A percentile compares a stretch with the other conserved stretches of the same genome.
Conservation (phyloP, 495 filamentous ascomycete genomes). For the Bacidia rubella region DNA sequence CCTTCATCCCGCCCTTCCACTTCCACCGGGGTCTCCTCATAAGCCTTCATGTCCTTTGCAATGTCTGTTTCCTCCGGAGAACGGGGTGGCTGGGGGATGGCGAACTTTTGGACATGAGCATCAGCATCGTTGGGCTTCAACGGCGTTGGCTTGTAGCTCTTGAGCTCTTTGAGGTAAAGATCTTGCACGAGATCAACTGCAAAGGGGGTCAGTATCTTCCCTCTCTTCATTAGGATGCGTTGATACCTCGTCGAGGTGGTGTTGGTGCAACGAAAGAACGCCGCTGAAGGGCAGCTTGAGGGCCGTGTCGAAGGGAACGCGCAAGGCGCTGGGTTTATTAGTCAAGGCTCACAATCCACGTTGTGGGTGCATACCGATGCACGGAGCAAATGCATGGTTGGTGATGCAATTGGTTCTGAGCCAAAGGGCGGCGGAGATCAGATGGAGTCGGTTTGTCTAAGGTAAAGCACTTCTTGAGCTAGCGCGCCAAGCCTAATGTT, state of each 20-base stretch:
- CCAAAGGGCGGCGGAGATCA: no score
- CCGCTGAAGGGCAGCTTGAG: conserved; percentile 50
- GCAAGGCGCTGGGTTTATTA: conserved; percentile 55
- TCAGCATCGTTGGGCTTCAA: conserved; percentile 78
- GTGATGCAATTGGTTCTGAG: neutral
- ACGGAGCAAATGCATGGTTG: conserved; percentile 27
- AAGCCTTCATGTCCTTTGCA: conserved; percentile 76
- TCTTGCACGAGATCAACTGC: conserved; percentile 92
- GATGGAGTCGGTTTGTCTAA: no score
- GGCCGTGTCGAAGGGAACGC: conserved; percentile 63
- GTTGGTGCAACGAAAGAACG: conserved; percentile 75
- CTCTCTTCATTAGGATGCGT: neutral
- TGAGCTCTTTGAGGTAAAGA: conserved; percentile 89
- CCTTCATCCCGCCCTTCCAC: conserved; percentile 57
- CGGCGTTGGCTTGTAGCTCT: conserved; percentile 74
- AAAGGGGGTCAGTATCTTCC: conserved; percentile 6
- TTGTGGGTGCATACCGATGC: conserved; percentile 41
- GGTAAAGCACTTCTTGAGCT: no score
- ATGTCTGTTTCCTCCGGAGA: conserved; percentile 89
- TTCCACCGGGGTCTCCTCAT: conserved; percentile 86
- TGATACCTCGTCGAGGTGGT: conserved; percentile 58
- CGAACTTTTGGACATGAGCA: conserved; percentile 84
- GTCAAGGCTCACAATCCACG: conserved; percentile 2
- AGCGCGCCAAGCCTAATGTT: neutral
- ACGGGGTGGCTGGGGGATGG: conserved; percentile 57